Base-by-base conservation (phyloP, 2,329 filamentous ascomycete species). In the Xylariaceae sp. region DNA sequence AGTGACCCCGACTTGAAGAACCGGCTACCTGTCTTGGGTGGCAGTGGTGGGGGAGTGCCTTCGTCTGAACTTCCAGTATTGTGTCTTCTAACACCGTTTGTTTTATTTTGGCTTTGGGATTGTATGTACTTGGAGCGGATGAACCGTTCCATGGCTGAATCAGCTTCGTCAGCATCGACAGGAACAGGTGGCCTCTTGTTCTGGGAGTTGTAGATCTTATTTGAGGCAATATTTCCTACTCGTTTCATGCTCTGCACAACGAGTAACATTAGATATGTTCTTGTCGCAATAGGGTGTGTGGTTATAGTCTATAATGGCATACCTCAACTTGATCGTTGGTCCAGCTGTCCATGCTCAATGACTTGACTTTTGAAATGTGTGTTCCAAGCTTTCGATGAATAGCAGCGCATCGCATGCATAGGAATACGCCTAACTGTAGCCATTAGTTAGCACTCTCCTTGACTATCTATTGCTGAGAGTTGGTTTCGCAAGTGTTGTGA, bases 311-410 rank as follows among this genome's bases (percentile, higher is more conserved):
- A n/a, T n/a, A 54, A 46, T 74, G 39, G 37, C 83, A 75, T 78
- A 96, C 92, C 75, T 99, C 94, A 60, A 99, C 92, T 76, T 99
- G 94, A 57, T 97, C 94, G 67, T 88, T 87, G 42, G 89, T 86
- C 94, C 94, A 99, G 63, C 88, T 94, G 75, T 99, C 94, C 92
- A 99, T 97, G 73, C 89, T 97, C 76, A 99, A 75, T 30, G 92
- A 97, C 75, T 99, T 99, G 78, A 99, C 92, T 73, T 99, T 99
- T 62, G 92, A 97, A 59, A 99, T 91, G 73, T 99, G 94, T 33
- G 94, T 97, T 57, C 94, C 94, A 67, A 99, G 80, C 75, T 97
- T 97, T 69, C 94, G 90, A 77, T 99, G 94, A 68, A 97, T 83
- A 49, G 92, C 84, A 48, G 92, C 94, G 79, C 94, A 99, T 71